Conservation (phyloP, 139 green algal genomes). For the Eudorina sp. region DNA sequence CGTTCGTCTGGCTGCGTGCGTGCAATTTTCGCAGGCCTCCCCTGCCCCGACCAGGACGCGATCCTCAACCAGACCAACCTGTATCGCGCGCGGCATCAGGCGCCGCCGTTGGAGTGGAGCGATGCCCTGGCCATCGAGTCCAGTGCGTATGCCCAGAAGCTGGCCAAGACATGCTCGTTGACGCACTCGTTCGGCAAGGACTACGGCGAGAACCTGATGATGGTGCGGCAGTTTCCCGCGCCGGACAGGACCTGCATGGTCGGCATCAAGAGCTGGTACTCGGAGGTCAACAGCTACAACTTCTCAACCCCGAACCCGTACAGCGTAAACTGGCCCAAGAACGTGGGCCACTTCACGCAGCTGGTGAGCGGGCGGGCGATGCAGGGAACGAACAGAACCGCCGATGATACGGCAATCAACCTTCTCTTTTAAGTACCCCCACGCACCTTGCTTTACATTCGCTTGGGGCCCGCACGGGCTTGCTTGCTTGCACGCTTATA, state of each 20-base stretch:
- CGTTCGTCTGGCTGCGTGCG: too few relatives aligned
- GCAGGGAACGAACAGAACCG: too few relatives aligned
- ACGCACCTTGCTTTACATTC: too few relatives aligned
- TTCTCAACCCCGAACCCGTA: neutral
- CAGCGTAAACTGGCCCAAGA: neutral
- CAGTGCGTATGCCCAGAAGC: neutral
- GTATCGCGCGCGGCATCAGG: constrained; percentile 4
- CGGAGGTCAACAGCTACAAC: neutral
- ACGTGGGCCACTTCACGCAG: constrained; percentile 7
- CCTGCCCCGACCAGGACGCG: neutral
- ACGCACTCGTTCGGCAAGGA: neutral
- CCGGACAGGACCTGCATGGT: neutral
- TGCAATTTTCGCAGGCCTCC: neutral
- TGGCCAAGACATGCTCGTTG: neutral
- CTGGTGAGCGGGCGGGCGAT: neutral
- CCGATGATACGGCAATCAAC: too few relatives aligned
- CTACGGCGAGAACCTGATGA: constrained; percentile 21
- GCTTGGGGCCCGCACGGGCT: too few relatives aligned
- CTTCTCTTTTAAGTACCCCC: too few relatives aligned
- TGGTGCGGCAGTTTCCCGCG: neutral
- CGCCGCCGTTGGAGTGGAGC: neutral
- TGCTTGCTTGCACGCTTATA: too few relatives aligned
- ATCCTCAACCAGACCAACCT: neutral
- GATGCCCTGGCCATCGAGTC: neutral
- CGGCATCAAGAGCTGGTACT: neutral